phyloP scores from a whole-genome alignment of 176 grass and related monocot genomes.

The Bromus sterilis region DNA sequence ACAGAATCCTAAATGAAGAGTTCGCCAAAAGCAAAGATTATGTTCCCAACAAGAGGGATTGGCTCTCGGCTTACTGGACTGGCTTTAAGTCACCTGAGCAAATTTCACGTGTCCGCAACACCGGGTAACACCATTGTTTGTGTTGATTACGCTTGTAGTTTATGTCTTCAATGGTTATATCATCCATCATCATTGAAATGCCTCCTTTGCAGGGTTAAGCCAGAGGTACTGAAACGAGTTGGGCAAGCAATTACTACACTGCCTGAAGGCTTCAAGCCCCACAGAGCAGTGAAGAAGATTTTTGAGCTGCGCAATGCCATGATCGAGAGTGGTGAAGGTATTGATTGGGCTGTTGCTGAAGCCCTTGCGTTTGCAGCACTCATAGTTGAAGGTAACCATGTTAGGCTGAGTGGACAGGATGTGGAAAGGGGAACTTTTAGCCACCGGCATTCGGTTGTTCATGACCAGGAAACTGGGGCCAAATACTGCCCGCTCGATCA shows the following conservation, averaged over 20 bases:
- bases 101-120: conserved; percentile 87
- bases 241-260: conserved; percentile 76
- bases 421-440: conserved; percentile 98
- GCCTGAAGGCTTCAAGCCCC: conserved; percentile 91
- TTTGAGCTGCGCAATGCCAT: conserved; percentile 72
- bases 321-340: conserved; percentile 83
- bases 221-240: conserved; percentile 84
- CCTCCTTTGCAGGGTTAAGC: conserved; percentile 65
- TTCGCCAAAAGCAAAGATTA: conserved; percentile 91
- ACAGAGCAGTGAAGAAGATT: conserved; percentile 94
- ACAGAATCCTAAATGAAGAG: conserved; percentile 78
- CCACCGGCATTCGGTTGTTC: conserved; percentile 81
- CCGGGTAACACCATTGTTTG: conserved; percentile 44
- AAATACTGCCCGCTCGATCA: conserved; percentile 70
- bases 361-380: conserved; percentile 94
- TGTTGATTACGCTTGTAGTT: not conserved
- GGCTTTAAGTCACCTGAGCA: conserved; percentile 97
- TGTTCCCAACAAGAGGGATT: conserved; percentile 79
- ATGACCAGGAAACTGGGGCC: conserved; percentile 75
- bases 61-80: conserved; percentile 95
- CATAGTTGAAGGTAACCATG: conserved; percentile 91
- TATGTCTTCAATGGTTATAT: not conserved
- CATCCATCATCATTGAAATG: not conserved
- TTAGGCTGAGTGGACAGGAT: conserved; percentile 93
- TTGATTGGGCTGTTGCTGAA: conserved; percentile 93